Evolutionary conservation across 192 early-diverging fungal species (phyloP).

Genomic region (Chytriomyces sp.): DNA sequence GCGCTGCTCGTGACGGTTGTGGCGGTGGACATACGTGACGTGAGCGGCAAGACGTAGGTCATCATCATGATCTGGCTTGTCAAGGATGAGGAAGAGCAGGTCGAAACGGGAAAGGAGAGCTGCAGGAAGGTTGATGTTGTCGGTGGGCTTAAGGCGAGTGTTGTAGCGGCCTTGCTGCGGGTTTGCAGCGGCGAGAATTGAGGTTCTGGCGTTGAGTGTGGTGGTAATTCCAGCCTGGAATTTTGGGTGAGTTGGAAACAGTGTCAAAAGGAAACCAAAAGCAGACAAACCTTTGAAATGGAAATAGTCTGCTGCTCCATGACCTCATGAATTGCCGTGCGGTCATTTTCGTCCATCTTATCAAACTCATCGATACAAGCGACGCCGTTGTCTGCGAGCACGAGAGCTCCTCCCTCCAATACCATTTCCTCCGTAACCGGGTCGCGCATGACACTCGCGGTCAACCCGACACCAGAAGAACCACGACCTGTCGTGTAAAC

Average conservation of each 20-base stretch:
- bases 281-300: slow-evolving; percentile 73
- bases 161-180: slow-evolving; percentile 97
- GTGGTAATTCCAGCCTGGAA: slow-evolving; percentile 91
- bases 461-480: slow-evolving; percentile 93
- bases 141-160: slow-evolving; percentile 69
- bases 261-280: not conserved
- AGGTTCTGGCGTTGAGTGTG: slow-evolving; percentile 92
- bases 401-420: slow-evolving; percentile 95
- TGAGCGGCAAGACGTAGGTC: slow-evolving; percentile 84
- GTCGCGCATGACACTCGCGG: slow-evolving; percentile 92
- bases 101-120: slow-evolving; percentile 93
- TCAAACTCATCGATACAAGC: slow-evolving; percentile 99
- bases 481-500: slow-evolving; percentile 97
- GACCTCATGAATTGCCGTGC: slow-evolving; percentile 98
- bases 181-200: slow-evolving; percentile 96
- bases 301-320: slow-evolving; percentile 99
- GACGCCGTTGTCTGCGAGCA: slow-evolving; percentile 96
- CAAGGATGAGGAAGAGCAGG: slow-evolving; percentile 87
- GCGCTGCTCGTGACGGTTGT: slow-evolving; percentile 71
- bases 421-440: slow-evolving; percentile 93
- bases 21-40: slow-evolving; percentile 90
- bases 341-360: slow-evolving; percentile 97
- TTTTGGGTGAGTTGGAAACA: not conserved
- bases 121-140: slow-evolving; percentile 97
- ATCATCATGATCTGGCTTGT: slow-evolving; percentile 76